A percentile compares a stretch with the other conserved stretches of the same genome.
Conservation (phyloP, 2,329 filamentous ascomycete genomes). For the Nothomitra cinnamomea region DNA sequence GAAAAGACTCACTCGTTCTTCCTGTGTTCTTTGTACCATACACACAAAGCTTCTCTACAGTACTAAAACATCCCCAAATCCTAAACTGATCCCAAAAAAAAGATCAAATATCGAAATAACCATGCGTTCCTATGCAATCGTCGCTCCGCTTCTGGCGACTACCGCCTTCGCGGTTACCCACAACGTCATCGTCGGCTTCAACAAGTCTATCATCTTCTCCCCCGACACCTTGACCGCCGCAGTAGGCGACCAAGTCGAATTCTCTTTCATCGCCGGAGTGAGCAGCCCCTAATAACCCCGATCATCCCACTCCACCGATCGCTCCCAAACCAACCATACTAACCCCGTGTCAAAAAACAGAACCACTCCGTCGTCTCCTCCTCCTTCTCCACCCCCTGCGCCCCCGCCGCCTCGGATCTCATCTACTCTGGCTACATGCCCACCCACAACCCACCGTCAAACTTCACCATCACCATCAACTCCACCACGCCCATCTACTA, state of each 20-base stretch:
- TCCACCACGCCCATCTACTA: conserved; percentile 58
- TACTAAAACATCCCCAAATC: no score
- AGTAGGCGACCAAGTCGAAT: conserved; percentile 38
- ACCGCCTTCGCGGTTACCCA: background rate
- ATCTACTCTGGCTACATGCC: conserved; percentile 53
- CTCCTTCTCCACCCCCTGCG: conserved; percentile 53
- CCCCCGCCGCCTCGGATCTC: conserved; percentile 32
- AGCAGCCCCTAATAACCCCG: no score
- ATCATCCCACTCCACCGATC: background rate
- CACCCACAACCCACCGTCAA: conserved; percentile 33
- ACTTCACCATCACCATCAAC: conserved; percentile 53
- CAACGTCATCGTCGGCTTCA: background rate
- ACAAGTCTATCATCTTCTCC: conserved; percentile 38
- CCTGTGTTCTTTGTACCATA: no score
- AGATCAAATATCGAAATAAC: no score
- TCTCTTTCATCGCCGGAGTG: conserved; percentile 33
- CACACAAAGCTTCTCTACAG: no score
- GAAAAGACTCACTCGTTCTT: no score
- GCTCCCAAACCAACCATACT: background rate
- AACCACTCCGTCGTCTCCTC: conserved; percentile 75
- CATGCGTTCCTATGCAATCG: no score
- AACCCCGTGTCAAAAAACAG: conserved; percentile 8
- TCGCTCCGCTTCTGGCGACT: background rate
- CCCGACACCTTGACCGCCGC: conserved; percentile 47
- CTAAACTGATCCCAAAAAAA: no score